phyloP scores from a whole-genome alignment of 768 basidiomycete genomes.

The Kwoniella europaea region DNA sequence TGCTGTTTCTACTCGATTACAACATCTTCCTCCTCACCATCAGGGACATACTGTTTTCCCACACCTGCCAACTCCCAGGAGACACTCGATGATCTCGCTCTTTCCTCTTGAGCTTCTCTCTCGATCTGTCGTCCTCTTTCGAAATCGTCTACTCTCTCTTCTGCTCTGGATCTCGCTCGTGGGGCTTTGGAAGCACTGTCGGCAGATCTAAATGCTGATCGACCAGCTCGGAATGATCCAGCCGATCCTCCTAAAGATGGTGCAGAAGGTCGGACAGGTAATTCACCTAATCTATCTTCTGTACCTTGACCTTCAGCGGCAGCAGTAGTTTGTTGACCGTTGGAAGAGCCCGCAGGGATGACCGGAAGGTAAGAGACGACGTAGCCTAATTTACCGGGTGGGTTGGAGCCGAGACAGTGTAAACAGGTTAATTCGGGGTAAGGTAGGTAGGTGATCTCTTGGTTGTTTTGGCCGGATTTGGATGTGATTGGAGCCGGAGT shows the following conservation, averaged over 20 bases:
- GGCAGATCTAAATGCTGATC: slow-evolving; percentile 9
- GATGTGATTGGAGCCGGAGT: slow-evolving; percentile 16
- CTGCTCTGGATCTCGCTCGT: slow-evolving; percentile 18
- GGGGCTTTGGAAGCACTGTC: neutral
- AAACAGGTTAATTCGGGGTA: slow-evolving; percentile 25
- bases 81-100: slow-evolving; percentile 22
- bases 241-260: neutral
- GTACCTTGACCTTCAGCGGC: neutral
- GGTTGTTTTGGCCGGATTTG: slow-evolving; percentile 9
- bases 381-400: slow-evolving; percentile 26
- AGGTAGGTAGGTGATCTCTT: slow-evolving; percentile 15
- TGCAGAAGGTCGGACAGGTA: slow-evolving; percentile 10
- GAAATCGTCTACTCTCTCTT: slow-evolving; percentile 16
- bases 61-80: slow-evolving; percentile 23
- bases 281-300: neutral
- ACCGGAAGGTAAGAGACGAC: slow-evolving; percentile 25
- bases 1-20: slow-evolving; percentile 7
- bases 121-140: slow-evolving; percentile 22
- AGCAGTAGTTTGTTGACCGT: neutral
- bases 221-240: slow-evolving; percentile 1
- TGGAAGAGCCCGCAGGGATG: neutral
- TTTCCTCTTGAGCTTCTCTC: slow-evolving; percentile 19
- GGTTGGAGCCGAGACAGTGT: slow-evolving; percentile 24
- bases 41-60: slow-evolving; percentile 19
- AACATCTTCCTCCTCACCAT: slow-evolving; percentile 18